A percentile compares a stretch with the other conserved stretches of the same genome.
phyloP scores from a whole-genome alignment of 257 asterid genomes.

The Solanum virginianum region DNA sequence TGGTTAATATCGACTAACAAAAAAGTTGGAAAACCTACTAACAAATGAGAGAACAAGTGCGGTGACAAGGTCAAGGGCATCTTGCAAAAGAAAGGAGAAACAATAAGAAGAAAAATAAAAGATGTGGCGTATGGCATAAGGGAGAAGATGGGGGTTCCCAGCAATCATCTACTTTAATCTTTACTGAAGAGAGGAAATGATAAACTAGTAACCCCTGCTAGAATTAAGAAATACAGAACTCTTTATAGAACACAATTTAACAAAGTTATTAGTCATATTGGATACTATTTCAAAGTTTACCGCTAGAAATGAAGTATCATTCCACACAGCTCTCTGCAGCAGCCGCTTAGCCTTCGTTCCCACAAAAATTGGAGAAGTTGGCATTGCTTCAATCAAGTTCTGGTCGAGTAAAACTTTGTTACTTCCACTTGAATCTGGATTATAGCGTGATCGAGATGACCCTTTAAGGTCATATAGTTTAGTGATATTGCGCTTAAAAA shows the following conservation, averaged over 20 bases:
- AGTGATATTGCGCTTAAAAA: constrained; percentile 62
- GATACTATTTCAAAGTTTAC: constrained; percentile 34
- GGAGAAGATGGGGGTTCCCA: background rate
- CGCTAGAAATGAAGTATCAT: constrained; percentile 87
- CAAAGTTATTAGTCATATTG: background rate
- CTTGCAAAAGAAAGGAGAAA: background rate
- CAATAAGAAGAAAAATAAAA: background rate
- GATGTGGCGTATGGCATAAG: background rate
- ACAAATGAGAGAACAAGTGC: background rate
- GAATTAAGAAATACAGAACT: background rate
- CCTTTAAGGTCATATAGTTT: constrained; percentile 92
- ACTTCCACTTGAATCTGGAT: constrained; percentile 77
- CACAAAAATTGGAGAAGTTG: constrained; percentile 91
- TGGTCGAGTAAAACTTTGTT: constrained; percentile 88
- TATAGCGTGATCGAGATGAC: constrained; percentile 85
- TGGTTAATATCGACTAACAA: background rate
- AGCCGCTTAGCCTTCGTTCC: constrained; percentile 81
- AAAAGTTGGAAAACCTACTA: background rate
- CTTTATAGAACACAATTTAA: background rate
- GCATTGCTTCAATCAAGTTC: constrained; percentile 95
- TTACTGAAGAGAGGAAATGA: background rate
- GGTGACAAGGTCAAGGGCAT: background rate
- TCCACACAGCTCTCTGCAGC: constrained; percentile 93
- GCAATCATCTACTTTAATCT: background rate
- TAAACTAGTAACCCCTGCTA: background rate